Percentiles rank a stretch among this genome's conserved stretches.
Evolutionary conservation across 371 early-diverging fungal species (phyloP).

Genomic region (Mortierella polycephala): DNA sequence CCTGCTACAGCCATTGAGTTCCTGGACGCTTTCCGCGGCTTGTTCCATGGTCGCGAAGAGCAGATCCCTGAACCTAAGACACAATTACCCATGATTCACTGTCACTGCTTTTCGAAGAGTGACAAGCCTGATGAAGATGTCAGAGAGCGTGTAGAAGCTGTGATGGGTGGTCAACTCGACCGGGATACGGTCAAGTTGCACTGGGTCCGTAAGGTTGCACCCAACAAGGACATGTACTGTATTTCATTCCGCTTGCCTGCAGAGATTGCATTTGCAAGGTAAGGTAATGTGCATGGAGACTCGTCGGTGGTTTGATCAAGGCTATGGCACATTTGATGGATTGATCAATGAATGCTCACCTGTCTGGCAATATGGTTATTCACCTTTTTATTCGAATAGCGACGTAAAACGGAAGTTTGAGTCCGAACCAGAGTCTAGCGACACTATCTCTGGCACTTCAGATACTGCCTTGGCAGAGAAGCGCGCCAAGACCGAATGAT

Average conservation of each 20-base stretch:
- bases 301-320: background rate
- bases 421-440: conserved; percentile 9
- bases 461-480: conserved; percentile 34
- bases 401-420: conserved; percentile 49
- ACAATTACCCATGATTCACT: conserved; percentile 88
- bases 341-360: too few relatives aligned
- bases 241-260: conserved; percentile 81
- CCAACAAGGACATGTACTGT: conserved; percentile 98
- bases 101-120: conserved; percentile 93
- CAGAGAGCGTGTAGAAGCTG: conserved; percentile 67
- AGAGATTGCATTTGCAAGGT: conserved; percentile 58
- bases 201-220: conserved; percentile 94
- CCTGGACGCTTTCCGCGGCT: conserved; percentile 81
- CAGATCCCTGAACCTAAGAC: conserved; percentile 55
- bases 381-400: conserved; percentile 5
- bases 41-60: conserved; percentile 66
- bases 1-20: conserved; percentile 97
- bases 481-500: conserved; percentile 37
- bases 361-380: too few relatives aligned
- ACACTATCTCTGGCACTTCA: background rate
- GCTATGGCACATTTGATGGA: too few relatives aligned
- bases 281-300: conserved; percentile 26
- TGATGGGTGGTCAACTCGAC: conserved; percentile 62
- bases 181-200: conserved; percentile 64
- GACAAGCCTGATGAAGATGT: conserved; percentile 79